Evolutionary conservation across 768 basidiomycete species (phyloP), one percentile per base, ranked within the genome.

Genomic region (Saitozyma podzolica): DNA sequence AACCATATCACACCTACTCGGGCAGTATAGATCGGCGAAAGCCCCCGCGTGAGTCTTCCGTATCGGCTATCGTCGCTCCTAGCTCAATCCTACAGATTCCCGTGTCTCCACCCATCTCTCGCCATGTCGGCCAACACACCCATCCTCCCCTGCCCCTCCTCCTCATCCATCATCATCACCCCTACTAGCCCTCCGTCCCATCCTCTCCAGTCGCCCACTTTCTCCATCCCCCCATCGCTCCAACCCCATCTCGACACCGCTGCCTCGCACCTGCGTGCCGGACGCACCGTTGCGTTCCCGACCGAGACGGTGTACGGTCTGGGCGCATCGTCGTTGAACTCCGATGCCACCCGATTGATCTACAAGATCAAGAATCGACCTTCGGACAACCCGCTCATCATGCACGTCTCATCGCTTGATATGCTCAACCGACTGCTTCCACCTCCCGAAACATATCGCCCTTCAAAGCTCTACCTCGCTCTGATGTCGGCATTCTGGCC

Each of bases 231-330:
- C 19, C 47, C 59, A 0, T 40, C 56, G 0, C 54, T 77, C 40
- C 50, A 49, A 13, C 29, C 53, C 3, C 65, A 75, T 52, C 65
- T 79, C 40, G 45, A 65, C 14, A 65, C 55, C 0, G 76, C 76
- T 9, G 63, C 76, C 0, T n/a, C 29, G 6, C 78, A 79, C 50
- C 67, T 79, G 2, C 73, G 68, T 50, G 53, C 58, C 9, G 68
- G 68, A 11, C 54, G 67, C 5, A 72, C 76, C 0, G 78, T 98
- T 59, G 94, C 88, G 0, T 90, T 99, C 75, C 95, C 96, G 0
- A 97, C 96, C 40, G 96, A 99, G 80, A 98, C 96, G 0, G 96
- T 99, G 10, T 99, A 98, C 79, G 96, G 96, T 0, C 86, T 99
- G n/a, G 96, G 90, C 39, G 96, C 92, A 0, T 80, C 87, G 19